Base-by-base conservation (phyloP, 805 yeast species). In the Candida parachauliodes region DNA sequence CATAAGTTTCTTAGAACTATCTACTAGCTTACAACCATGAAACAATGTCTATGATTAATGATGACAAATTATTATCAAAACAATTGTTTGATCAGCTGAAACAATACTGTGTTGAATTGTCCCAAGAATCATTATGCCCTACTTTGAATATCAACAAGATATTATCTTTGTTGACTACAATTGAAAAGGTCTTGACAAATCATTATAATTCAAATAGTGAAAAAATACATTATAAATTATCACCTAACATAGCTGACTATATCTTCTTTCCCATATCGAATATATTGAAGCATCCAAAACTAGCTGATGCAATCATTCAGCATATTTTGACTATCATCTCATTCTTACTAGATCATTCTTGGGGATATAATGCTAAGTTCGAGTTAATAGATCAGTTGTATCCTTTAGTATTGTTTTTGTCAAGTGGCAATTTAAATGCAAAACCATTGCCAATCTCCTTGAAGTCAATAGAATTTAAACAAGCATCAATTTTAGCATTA, bases 201-300 rank as follows among this genome's bases (percentile, higher is more conserved):
- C 35, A 40, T 12, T 15, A 25, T 29, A 14, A 27, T 3, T 14
- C 12, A 1, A 27, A 34, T 32, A 22, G 26, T 7, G 22, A 35
- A 3, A 12, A 17, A 5, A 9, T 8, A 37, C 42, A 24, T 9
- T 65, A 62, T 40, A 31, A 44, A 2, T 31, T 67, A 2, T 50
- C 65, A 2, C 39, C 56, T 3, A 61, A 54, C 14, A 37, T 68
- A 8, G 72, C 70, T 0, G 72, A 67, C 49, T 67, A 67, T 41
- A 50, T 68, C 2, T 68, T 68, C 42, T 63, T 60, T 35, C 74
- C 74, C 2, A 23, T 67, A 11, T 53, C 70, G 4, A 52, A 46
- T 32, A 43, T 64, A 21, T 43, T 68, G 16, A 60, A 63, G 42
- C 58, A 52, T 21, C 50, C 56, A 5, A 29, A 25, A 4, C 47